These are phyloP conservation scores for Rhodocollybia butyracea DNA, from an alignment of 768 basidiomycete species.

Conservation along the genomic window DNA sequence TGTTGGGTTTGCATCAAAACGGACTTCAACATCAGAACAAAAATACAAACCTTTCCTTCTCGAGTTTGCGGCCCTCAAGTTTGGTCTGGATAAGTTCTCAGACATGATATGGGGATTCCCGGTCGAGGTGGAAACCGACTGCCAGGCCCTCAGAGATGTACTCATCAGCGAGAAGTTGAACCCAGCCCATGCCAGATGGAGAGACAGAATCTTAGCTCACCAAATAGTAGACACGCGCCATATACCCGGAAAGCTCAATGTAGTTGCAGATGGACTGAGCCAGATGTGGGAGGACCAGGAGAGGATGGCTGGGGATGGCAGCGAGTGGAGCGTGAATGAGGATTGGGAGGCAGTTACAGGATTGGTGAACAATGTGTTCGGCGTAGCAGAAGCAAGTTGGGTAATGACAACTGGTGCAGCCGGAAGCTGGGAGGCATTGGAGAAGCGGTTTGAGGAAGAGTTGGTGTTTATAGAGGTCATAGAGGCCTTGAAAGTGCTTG, in stretches of 20 bases:
- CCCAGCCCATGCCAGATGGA: slow-evolving; percentile 27
- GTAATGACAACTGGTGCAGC: neutral
- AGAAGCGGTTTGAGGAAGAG: neutral
- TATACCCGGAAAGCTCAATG: slow-evolving; percentile 17
- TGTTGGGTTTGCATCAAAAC: no score
- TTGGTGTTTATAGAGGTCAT: slow-evolving; percentile 4
- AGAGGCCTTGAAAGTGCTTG: neutral
- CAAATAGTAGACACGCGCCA: slow-evolving; percentile 20
- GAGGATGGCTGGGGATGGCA: slow-evolving; percentile 19
- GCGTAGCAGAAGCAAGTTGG: neutral
- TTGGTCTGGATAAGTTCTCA: slow-evolving; percentile 23
- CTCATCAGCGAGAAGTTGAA: slow-evolving; percentile 22
- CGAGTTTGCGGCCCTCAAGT: slow-evolving; percentile 33
- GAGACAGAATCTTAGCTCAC: slow-evolving; percentile 22
- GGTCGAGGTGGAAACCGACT: no score
- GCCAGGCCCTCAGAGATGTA: slow-evolving; percentile 25
- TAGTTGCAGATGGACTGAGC: slow-evolving; percentile 29
- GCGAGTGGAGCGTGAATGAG: slow-evolving; percentile 26
- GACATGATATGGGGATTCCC: slow-evolving; percentile 23
- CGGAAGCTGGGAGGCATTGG: neutral
- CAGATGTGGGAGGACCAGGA: slow-evolving; percentile 15
- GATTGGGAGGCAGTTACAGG: slow-evolving; percentile 22
- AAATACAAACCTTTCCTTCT: no score
- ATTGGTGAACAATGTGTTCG: slow-evolving; percentile 6
- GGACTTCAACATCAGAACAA: no score